These are phyloP conservation scores for Gracilaria gracilis DNA, from an alignment of 23 red algal species.

Conservation along the genomic window DNA sequence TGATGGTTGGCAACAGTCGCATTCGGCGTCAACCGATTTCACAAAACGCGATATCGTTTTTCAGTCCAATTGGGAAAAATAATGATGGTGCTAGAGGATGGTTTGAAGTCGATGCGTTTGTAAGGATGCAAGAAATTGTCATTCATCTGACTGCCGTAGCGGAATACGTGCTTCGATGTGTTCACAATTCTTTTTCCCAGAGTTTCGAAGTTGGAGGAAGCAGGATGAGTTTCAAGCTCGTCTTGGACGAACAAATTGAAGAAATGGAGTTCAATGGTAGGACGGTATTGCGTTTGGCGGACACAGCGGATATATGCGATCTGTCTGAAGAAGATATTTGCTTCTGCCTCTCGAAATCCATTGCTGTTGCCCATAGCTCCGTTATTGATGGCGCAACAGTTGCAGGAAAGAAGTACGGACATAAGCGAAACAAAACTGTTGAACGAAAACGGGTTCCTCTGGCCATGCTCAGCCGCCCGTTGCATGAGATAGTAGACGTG, in stretches of 20 bases:
- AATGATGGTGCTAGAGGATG: neutral
- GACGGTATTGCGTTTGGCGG: neutral
- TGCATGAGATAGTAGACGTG: neutral
- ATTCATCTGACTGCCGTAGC: slow-evolving; percentile 1
- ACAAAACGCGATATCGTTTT: neutral
- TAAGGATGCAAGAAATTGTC: neutral
- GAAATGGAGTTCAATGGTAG: neutral
- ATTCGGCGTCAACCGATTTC: neutral
- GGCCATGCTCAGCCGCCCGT: neutral
- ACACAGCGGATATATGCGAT: neutral
- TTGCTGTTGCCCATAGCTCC: neutral
- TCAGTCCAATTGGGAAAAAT: neutral
- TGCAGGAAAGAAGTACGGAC: neutral
- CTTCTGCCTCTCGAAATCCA: neutral
- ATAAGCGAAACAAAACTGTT: neutral
- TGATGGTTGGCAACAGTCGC: neutral
- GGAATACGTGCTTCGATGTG: neutral
- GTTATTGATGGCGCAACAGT: neutral
- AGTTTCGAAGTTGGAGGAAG: neutral
- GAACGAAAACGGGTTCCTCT: neutral
- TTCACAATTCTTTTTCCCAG: too few species aligned
- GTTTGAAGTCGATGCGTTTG: neutral
- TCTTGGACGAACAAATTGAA: neutral
- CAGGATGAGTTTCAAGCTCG: neutral
- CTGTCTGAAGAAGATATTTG: neutral